Base-by-base conservation (phyloP, 495 filamentous ascomycete genomes). In the Penicillium taxi region DNA sequence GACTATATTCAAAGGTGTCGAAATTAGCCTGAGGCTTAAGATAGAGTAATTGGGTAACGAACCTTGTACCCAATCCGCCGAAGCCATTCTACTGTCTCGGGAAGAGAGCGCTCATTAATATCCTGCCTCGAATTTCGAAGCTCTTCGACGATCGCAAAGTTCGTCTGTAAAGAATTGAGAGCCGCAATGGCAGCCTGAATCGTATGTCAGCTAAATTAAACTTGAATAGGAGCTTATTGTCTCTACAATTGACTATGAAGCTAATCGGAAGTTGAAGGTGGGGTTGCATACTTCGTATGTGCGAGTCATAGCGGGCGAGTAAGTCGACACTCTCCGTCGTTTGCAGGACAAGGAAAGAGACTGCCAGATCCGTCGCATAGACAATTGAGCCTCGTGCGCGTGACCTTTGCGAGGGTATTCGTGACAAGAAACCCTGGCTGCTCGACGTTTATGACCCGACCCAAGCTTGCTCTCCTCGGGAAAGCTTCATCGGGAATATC, bases 161-260 rank as follows among this genome's bases (percentile, higher is more conserved):
- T 94, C 12, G 83, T 84, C 53, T 96, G 91, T 22, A 95, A 70
- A 12, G 85, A 79, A 55, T 98, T 98, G 56, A 98, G 79, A 17
- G 85, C 74, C 36, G 80, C 68, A 41, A 98, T 77, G 12, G 91
- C 91, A 63, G 85, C 85, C 66, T 70, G 31, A 9, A 26, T 14
- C n/a, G n/a, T n/a, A n/a, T n/a, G n/a, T n/a, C n/a, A n/a, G n/a
- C n/a, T n/a, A n/a, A n/a, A n/a, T n/a, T n/a, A n/a, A n/a, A n/a
- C n/a, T n/a, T n/a, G n/a, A n/a, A n/a, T n/a, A n/a, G n/a, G n/a
- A n/a, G n/a, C n/a, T n/a, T n/a, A n/a, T n/a, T n/a, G n/a, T n/a
- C n/a, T n/a, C n/a, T n/a, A n/a, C n/a, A n/a, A n/a, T n/a, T n/a
- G n/a, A n/a, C n/a, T n/a, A n/a, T n/a, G n/a, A n/a, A n/a, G n/a